Evolutionary conservation across 169 alveolate genomes (phyloP).

Genomic region (Cryptosporidium meleagridis): DNA sequence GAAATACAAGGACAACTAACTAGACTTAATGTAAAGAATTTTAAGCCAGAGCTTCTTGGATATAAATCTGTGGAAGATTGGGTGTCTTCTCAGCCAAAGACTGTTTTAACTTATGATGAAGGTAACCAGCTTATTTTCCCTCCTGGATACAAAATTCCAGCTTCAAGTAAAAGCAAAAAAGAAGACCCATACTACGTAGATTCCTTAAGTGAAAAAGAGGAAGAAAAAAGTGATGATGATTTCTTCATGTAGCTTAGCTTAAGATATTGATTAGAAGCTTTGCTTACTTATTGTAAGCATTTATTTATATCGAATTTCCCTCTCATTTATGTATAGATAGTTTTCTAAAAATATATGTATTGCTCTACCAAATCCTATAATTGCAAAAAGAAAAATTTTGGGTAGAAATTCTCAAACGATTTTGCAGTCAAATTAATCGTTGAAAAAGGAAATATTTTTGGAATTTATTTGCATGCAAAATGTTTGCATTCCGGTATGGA

Average conservation of each 20-base stretch:
- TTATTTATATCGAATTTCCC: not conserved
- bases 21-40: conserved; percentile 36
- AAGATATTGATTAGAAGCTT: not conserved
- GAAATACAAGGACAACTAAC: conserved; percentile 32
- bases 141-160: conserved; percentile 36
- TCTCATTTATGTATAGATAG: not conserved
- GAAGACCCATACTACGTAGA: conserved; percentile 51
- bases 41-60: conserved; percentile 63
- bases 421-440: too few species aligned
- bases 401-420: too few species aligned
- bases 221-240: not conserved
- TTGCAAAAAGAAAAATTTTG: too few species aligned
- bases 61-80: conserved; percentile 60
- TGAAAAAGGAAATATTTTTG: not conserved
- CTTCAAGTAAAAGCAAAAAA: conserved; percentile 5
- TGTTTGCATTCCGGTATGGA: not conserved
- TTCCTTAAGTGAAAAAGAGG: conserved; percentile 18
- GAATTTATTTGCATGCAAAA: not conserved
- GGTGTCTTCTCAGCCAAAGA: conserved; percentile 37
- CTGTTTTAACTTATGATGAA: conserved; percentile 35
- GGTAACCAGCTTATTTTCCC: conserved; percentile 26
- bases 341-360: too few species aligned
- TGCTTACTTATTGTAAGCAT: not conserved
- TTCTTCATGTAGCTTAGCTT: conserved; percentile 12
- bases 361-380: not conserved